Conservation (phyloP, 257 asterid genomes). For the Solanum lycopersicoides region DNA sequence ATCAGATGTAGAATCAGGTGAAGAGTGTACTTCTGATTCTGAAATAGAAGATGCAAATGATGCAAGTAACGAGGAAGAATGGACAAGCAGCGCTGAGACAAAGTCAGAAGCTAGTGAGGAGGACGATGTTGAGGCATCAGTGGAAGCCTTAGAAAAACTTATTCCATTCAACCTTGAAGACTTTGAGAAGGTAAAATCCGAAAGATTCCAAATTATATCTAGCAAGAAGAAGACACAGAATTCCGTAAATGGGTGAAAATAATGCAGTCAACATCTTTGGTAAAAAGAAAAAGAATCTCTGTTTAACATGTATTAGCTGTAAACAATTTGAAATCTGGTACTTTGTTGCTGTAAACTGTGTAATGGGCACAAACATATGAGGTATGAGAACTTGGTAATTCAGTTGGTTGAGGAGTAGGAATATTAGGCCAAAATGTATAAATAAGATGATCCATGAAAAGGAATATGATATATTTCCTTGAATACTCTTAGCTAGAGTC, state of each 20-base stretch:
- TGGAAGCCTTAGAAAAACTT: conserved; percentile 69
- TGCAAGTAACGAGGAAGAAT: conserved; percentile 70
- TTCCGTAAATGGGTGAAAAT: neutral
- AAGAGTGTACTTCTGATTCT: conserved; percentile 60
- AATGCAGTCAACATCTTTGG: neutral
- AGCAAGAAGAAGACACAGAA: neutral
- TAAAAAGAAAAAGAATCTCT: neutral
- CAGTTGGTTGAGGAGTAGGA: neutral
- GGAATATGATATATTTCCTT: neutral
- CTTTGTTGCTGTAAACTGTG: neutral
- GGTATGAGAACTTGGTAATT: neutral
- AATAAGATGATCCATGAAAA: neutral
- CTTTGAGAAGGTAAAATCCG: conserved; percentile 61
- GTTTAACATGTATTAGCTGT: neutral
- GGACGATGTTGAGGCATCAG: conserved; percentile 60
- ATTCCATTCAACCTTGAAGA: conserved; percentile 59
- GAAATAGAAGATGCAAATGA: conserved; percentile 75
- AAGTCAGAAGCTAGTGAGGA: conserved; percentile 69
- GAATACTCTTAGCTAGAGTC: neutral
- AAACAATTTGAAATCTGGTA: neutral
- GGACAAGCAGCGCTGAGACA: conserved; percentile 64
- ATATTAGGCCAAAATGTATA: neutral
- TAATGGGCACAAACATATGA: neutral
- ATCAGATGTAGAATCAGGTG: conserved; percentile 55
- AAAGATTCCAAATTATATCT: neutral